Evolutionary conservation across 495 filamentous ascomycete species (phyloP).

Genomic region (Peziza echinospora): DNA sequence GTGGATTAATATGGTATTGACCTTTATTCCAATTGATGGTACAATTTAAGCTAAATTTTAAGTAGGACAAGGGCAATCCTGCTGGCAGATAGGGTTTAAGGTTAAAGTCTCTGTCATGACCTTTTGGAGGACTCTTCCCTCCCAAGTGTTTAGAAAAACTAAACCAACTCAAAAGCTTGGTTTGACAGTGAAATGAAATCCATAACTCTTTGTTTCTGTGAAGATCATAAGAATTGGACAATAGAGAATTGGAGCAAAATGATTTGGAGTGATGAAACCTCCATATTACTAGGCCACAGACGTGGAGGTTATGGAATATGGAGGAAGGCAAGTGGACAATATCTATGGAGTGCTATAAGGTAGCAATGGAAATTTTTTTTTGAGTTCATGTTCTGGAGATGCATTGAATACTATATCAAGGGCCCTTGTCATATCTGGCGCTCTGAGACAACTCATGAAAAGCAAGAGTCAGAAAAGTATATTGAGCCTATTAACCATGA

Average conservation of each 20-base stretch:
- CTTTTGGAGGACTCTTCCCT: background rate
- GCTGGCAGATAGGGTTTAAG: background rate
- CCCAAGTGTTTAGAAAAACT: background rate
- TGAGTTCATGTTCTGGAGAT: slow-evolving; percentile 24
- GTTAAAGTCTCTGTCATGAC: background rate
- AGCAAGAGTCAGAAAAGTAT: background rate
- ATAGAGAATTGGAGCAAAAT: background rate
- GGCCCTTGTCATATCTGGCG: slow-evolving; percentile 15
- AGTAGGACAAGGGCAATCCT: no score
- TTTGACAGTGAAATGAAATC: background rate
- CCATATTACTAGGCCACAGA: background rate
- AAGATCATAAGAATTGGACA: background rate
- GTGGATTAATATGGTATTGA: no score
- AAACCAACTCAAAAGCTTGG: background rate
- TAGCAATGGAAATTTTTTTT: slow-evolving; percentile 18
- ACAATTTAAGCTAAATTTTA: no score
- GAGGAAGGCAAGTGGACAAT: background rate
- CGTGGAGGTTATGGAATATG: background rate
- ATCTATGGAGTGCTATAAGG: slow-evolving; percentile 1
- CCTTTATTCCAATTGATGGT: no score
- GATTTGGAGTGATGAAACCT: no score
- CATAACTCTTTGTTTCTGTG: background rate
- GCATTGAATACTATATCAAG: slow-evolving; percentile 21
- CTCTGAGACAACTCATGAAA: background rate
- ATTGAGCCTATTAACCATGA: background rate